Percentiles rank a stretch among this genome's conserved stretches.
These are phyloP conservation scores for Aureobasidium sp. DNA, from an alignment of 2,329 filamentous ascomycete species.

Conservation along the genomic window DNA sequence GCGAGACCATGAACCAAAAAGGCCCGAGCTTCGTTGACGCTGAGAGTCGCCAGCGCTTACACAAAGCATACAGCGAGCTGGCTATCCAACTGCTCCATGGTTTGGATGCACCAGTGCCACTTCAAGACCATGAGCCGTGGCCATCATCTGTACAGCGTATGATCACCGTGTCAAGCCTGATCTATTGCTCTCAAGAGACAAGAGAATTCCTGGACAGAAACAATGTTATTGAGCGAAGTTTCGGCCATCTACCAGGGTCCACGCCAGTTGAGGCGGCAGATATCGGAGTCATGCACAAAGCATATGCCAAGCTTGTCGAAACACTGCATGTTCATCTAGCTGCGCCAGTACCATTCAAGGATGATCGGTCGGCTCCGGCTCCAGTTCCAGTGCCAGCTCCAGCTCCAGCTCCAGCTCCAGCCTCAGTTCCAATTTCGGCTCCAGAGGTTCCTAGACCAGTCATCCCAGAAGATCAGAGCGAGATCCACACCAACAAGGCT, in stretches of 20 bases:
- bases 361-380: not conserved
- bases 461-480: too few species aligned
- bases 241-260: not conserved
- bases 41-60: too few species aligned
- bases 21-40: too few species aligned
- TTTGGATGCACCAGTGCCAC: too few species aligned
- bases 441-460: not conserved
- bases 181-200: not conserved
- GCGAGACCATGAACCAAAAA: too few species aligned
- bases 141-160: too few species aligned
- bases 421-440: not conserved
- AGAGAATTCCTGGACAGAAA: not conserved
- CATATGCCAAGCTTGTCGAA: not conserved
- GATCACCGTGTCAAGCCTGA: too few species aligned
- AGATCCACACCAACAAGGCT: not conserved
- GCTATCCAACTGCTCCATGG: too few species aligned
- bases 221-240: not conserved
- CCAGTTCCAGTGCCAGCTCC: not conserved
- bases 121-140: too few species aligned
- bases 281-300: not conserved
- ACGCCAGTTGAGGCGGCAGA: not conserved
- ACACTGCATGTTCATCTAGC: not conserved
- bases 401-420: not conserved
- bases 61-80: too few species aligned
- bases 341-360: not conserved